Base-by-base conservation (phyloP, 176 grass and related monocot species). In the Panicum miliaceum region DNA sequence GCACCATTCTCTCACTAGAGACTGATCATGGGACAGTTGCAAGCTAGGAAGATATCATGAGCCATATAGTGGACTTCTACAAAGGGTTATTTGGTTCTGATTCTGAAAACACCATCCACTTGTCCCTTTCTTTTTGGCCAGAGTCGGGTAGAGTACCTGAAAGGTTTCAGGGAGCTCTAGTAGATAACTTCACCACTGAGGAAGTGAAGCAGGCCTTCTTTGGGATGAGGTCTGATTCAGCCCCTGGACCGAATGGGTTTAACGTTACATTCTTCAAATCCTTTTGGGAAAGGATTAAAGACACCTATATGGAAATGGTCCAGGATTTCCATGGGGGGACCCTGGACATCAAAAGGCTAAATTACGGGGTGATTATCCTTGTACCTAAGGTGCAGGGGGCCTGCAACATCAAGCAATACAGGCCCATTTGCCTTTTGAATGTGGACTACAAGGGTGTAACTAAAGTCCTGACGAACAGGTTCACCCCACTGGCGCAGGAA, bases 401-500 rank as follows among this genome's bases (percentile, higher is more conserved):
- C 0, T 16, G 12, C 2, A 27, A 8, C 0, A 32, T 64, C 0
- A 59, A 47, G 0, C 41, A 63, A 0, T 78, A 12, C 2, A 10
- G 57, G 0, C 23, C 36, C 3, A 41, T 68, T 0, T 41, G 36
- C 12, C 5, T 68, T 0, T 3, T 67, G 0, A 67, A 67, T 38
- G 64, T 67, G 4, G 23, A 23, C 6, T 67, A 19, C 7, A 42
- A 68, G 3, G 6, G 40, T 1, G 10, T 37, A 2, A 68, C 36
- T 0, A 68, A 42, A 12, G 5, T 42, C 1, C 2, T 68, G 8
- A 42, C 4, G 1, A 38, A 41, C 4, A 19, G 7, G n/a, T 1
- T 68, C 0, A 12, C 6, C 0, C 12, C 2, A 0, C 0, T 41
- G 1, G 37, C 37, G 0, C 1, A 22, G 0, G 3, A 68, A 4